phyloP scores from a whole-genome alignment of 345 rosid species.

The Linum usitatissimum region DNA sequence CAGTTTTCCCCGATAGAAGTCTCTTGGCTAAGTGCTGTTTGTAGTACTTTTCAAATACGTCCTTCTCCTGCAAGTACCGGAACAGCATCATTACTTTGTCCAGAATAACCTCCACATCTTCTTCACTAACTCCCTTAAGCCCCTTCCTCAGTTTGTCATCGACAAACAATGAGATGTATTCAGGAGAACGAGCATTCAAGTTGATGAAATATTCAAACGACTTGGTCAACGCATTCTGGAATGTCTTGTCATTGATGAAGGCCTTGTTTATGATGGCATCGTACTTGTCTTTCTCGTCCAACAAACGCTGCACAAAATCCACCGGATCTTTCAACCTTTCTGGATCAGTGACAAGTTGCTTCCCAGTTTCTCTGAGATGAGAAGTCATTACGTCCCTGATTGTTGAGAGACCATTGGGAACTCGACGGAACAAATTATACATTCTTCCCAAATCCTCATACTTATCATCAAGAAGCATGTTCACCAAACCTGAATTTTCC shows the following conservation, averaged over 20 bases:
- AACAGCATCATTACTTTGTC: slow-evolving; percentile 99
- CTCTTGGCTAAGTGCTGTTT: slow-evolving; percentile 97
- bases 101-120: slow-evolving; percentile 79
- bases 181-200: slow-evolving; percentile 88
- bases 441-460: slow-evolving; percentile 85
- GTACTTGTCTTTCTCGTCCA: slow-evolving; percentile 86
- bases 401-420: slow-evolving; percentile 58
- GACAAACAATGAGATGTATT: slow-evolving; percentile 86
- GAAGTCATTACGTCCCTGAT: slow-evolving; percentile 85
- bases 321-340: slow-evolving; percentile 90
- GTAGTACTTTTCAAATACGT: slow-evolving; percentile 92
- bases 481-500: slow-evolving; percentile 93
- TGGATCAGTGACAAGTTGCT: slow-evolving; percentile 83
- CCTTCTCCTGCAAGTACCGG: slow-evolving; percentile 98
- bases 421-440: slow-evolving; percentile 85
- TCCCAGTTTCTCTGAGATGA: slow-evolving; percentile 89
- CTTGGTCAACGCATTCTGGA: slow-evolving; percentile 91
- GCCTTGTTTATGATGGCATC: slow-evolving; percentile 62
- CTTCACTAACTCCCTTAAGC: slow-evolving; percentile 83
- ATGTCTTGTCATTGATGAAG: slow-evolving; percentile 81
- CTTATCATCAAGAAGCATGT: slow-evolving; percentile 88
- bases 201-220: slow-evolving; percentile 90
- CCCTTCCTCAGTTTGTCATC: slow-evolving; percentile 98
- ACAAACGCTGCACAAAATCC: slow-evolving; percentile 85
- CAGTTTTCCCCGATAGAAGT: slow-evolving; percentile 85